phyloP scores from a whole-genome alignment of 1,139 yeast species.

The Sporopachydermia cereana region DNA sequence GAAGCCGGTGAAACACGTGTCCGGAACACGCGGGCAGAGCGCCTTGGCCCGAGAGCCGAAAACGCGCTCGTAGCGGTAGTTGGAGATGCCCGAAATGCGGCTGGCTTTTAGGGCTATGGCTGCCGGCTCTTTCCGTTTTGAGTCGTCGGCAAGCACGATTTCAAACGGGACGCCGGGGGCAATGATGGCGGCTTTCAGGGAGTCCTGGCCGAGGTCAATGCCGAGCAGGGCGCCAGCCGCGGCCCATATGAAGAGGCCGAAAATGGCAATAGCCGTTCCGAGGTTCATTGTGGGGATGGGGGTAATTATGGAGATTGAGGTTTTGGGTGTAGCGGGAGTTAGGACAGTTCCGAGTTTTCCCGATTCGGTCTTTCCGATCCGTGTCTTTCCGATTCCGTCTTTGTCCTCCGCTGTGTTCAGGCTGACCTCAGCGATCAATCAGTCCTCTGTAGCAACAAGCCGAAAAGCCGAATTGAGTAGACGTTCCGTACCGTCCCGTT shows the following conservation, averaged over 20 bases:
- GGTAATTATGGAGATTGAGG: too few relatives aligned
- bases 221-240: slow-evolving; percentile 80
- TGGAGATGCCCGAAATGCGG: slow-evolving; percentile 18
- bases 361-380: too few relatives aligned
- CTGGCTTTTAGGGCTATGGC: slow-evolving; percentile 54
- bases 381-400: too few relatives aligned
- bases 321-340: too few relatives aligned
- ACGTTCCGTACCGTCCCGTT: too few relatives aligned
- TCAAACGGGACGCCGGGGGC: slow-evolving; percentile 91
- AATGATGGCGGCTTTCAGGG: slow-evolving; percentile 74
- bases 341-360: too few relatives aligned
- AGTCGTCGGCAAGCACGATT: slow-evolving; percentile 76
- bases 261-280: neutral
- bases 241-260: too few relatives aligned
- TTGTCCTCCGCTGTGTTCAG: too few relatives aligned
- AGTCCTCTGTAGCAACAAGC: too few relatives aligned
- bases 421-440: too few relatives aligned
- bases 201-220: slow-evolving; percentile 82
- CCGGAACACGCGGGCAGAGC: slow-evolving; percentile 64
- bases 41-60: slow-evolving; percentile 73
- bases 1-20: slow-evolving; percentile 50
- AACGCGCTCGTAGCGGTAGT: slow-evolving; percentile 49
- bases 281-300: too few relatives aligned
- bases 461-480: too few relatives aligned
- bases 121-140: slow-evolving; percentile 78